These are phyloP conservation scores for Rhodotorula sp. DNA, from an alignment of 1,284 basidiomycete species.

Conservation along the genomic window DNA sequence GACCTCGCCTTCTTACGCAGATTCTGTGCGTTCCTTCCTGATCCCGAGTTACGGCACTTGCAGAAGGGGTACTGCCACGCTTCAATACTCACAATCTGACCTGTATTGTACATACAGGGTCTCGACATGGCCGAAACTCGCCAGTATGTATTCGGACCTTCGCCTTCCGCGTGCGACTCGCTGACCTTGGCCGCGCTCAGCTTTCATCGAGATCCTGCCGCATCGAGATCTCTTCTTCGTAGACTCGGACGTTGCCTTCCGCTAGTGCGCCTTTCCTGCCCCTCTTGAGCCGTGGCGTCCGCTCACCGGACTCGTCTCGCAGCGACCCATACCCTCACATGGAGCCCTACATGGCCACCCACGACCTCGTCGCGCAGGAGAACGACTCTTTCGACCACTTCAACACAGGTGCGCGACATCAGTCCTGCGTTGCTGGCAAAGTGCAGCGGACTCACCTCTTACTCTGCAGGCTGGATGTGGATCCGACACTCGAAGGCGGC, in stretches of 20 bases:
- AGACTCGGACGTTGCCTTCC: slow-evolving; percentile 36
- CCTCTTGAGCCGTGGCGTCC: background rate
- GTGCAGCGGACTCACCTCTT: background rate
- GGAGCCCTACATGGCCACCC: slow-evolving; percentile 21
- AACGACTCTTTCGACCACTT: slow-evolving; percentile 29
- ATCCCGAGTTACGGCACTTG: too few relatives aligned
- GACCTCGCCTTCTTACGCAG: too few relatives aligned
- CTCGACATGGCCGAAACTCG: slow-evolving; percentile 39
- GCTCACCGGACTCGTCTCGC: background rate
- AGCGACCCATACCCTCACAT: slow-evolving; percentile 38
- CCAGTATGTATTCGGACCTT: background rate
- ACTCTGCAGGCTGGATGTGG: slow-evolving; percentile 37
- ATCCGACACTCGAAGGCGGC: slow-evolving; percentile 9
- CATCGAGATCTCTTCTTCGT: slow-evolving; percentile 39
- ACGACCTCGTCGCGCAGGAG: slow-evolving; percentile 34
- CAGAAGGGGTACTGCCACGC: too few relatives aligned
- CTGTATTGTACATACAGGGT: too few relatives aligned
- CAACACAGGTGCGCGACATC: slow-evolving; percentile 24
- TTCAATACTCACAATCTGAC: too few relatives aligned
- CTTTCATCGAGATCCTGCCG: slow-evolving; percentile 31
- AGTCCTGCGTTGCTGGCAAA: background rate
- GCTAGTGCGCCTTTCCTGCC: slow-evolving; percentile 11
- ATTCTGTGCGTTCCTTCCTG: too few relatives aligned
- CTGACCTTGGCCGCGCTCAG: slow-evolving; percentile 6
- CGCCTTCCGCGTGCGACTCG: fast-evolving